phyloP scores from a whole-genome alignment of 2,329 filamentous ascomycete genomes.

The Blastomyces gilchristii region DNA sequence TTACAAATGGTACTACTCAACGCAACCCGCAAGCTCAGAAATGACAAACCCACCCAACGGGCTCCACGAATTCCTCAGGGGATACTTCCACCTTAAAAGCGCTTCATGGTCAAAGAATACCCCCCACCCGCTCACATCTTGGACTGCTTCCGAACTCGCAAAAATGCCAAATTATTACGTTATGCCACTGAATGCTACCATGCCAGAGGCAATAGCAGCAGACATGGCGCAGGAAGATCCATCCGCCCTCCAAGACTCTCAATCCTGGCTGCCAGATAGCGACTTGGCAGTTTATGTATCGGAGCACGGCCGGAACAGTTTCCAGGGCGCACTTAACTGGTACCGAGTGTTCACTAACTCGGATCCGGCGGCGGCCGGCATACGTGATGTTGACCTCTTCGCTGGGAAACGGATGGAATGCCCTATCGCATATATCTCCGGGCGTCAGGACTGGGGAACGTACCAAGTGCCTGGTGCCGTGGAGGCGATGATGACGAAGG shows the following conservation, averaged over 20 bases:
- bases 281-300: constrained; percentile 51
- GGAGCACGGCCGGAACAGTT: constrained; percentile 53
- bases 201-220: constrained; percentile 48
- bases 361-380: constrained; percentile 34
- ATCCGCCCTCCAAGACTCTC: constrained; percentile 27
- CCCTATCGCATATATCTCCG: constrained; percentile 52
- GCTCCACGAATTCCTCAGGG: constrained; percentile 51
- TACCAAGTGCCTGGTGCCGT: constrained; percentile 57
- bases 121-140: constrained; percentile 44
- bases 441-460: constrained; percentile 56
- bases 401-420: constrained; percentile 52
- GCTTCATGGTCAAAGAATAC: constrained; percentile 49
- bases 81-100: constrained; percentile 60
- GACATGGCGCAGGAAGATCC: constrained; percentile 47
- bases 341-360: constrained; percentile 48
- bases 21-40: constrained; percentile 26
- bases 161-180: constrained; percentile 59
- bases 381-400: constrained; percentile 48
- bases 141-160: constrained; percentile 48
- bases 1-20: constrained; percentile 53
- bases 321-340: constrained; percentile 58
- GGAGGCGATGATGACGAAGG: constrained; percentile 42
- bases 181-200: constrained; percentile 48
- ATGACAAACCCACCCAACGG: constrained; percentile 37
- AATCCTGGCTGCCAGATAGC: constrained; percentile 47